Base-by-base conservation (phyloP, 2,329 filamentous ascomycete genomes). In the Zarea fungicola region DNA sequence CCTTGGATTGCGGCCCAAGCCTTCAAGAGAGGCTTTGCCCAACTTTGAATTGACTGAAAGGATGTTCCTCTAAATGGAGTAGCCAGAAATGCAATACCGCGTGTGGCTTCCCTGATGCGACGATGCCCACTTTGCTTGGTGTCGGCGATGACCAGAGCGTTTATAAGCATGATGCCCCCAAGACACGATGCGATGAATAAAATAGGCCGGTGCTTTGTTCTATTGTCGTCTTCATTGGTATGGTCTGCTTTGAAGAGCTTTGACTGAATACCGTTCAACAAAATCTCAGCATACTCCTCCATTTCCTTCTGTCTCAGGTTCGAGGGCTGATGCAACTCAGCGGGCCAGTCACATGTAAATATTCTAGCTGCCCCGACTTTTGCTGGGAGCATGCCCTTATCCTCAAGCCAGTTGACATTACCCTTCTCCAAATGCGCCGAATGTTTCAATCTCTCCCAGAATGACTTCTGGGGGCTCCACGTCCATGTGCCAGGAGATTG, bases 401-500 rank as follows among this genome's bases (percentile, higher is more conserved):
- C 8, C 28, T 29, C 8, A 8, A 29, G 28, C 28, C 28, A 29
- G 14, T 29, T 29, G 28, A 29, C 28, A 8, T 14, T 14, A 29
- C n/a, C n/a, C n/a, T n/a, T n/a, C n/a, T n/a, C n/a, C 8, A 29
- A 29, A 29, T 29, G 8, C 8, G 28, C 28, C 28, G 28, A 29
- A 14, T 8, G 28, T 8, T 29, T 8, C 28, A 58, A 5, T 56
- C 21, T 16, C 29, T 39, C 43, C 11, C 21, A 3, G 10, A 31
- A 39, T 5, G 39, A 4, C 5, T 36, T 13, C 11, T 31, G 31
- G 35, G 41, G n/a, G 16, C 48, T 48, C 54, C 54, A 59, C 29
- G 40, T 55, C 62, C 59, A 64, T 6, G 61, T 62, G 21, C 59
- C 56, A 1, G 56, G 59, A 32, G 60, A 61, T 14, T 55, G 54